Base-by-base conservation (phyloP, 2,329 filamentous ascomycete genomes). In the Clarireedia paspali region DNA sequence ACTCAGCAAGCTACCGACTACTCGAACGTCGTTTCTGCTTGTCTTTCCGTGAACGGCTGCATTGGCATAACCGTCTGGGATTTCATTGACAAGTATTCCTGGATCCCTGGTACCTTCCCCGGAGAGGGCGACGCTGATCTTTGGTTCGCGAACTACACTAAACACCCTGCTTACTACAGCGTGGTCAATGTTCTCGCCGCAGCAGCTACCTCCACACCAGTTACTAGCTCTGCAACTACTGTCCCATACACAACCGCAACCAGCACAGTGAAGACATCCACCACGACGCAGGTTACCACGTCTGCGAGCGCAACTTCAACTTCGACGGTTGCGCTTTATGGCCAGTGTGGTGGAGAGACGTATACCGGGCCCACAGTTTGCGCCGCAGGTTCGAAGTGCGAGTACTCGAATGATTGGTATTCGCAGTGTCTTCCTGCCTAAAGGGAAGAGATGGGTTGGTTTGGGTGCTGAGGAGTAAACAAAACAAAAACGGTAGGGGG, bases 1-100 rank as follows among this genome's bases (percentile, higher is more conserved):
- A 65, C 68, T 15, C 71, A 73, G 26, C 81, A 84, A 68, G 74
- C 73, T 0, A 63, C 64, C 17, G 76, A 79, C 47, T 83, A 81
- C 58, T 73, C 54, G 30, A 66, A 61, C 30, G 61, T 61, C 1
- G 63, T 67, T 6, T 47, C 38, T 4, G 64, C 66, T 0, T 68
- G 67, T 40, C 47, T 67, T 6, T 56, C 47, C 2, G 58, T 58
- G 1, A 42, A 53, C 10, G 51, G 47, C 6, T 68, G 67, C 52
- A 64, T 68, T 4, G 67, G 67, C 6, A 47, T 66, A n/a, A 68
- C 66, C 2, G 34, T 68, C 15, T 68, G 66, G 66, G 67, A 67
- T 56, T 64, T 57, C 57, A 62, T 64, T 1, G 67, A 68, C 42
- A 64, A 63, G 24, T 70, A 70, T 55, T 70, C 67, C 1, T 77